phyloP scores from a whole-genome alignment of 1,284 basidiomycete species.

The Mrakiaceae sp. region DNA sequence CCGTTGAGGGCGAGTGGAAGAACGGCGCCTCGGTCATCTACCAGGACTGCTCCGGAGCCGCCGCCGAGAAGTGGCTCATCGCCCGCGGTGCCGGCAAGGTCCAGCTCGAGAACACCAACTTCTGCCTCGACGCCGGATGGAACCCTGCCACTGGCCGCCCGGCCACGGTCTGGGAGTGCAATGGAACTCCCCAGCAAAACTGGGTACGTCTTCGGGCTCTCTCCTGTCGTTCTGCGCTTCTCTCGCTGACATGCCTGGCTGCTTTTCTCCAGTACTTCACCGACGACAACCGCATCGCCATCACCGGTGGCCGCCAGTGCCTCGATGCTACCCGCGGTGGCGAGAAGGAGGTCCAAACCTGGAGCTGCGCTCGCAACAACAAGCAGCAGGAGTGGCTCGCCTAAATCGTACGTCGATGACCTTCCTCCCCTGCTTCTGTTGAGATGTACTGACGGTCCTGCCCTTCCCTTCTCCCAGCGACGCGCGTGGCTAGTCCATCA shows the following conservation, averaged over 20 bases:
- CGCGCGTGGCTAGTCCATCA: too few species aligned
- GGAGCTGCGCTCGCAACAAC: too few species aligned
- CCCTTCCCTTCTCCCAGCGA: not conserved
- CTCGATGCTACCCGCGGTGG: not conserved
- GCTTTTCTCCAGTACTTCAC: not conserved
- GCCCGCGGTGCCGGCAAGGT: not conserved
- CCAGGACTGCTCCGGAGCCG: not conserved
- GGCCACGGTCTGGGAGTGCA: too few species aligned
- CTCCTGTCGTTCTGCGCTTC: not conserved
- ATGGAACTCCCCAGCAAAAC: too few species aligned
- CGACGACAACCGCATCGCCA: constrained; percentile 20
- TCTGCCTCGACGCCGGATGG: not conserved
- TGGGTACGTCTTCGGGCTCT: not conserved
- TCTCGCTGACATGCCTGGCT: not conserved
- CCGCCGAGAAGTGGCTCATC: not conserved
- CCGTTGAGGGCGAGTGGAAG: too few species aligned
- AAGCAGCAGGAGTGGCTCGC: not conserved
- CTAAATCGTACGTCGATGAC: not conserved
- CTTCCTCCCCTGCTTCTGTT: not conserved
- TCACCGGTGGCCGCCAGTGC: constrained; percentile 18
- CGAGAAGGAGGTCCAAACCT: too few species aligned
- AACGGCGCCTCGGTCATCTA: not conserved
- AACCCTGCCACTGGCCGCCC: not conserved
- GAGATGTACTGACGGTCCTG: not conserved
- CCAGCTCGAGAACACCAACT: not conserved